These are phyloP conservation scores for Cadophora sp. DNA, from an alignment of 2,329 filamentous ascomycete species.

Conservation along the genomic window DNA sequence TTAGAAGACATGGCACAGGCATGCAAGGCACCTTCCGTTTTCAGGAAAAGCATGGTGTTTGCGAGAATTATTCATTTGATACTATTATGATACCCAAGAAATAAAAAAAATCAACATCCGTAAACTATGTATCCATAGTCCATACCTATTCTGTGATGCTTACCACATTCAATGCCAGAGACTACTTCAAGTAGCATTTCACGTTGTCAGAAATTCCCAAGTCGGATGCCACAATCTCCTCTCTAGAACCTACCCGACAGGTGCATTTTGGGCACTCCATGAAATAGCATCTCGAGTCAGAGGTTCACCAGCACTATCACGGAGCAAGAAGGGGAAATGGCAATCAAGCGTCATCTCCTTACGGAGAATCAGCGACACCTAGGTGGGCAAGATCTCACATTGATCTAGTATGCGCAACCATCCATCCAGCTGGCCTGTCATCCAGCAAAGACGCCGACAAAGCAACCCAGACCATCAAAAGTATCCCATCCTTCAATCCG, in stretches of 20 bases:
- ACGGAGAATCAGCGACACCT: constrained; percentile 90
- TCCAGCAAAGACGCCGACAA: constrained; percentile 38
- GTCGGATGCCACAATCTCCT: neutral
- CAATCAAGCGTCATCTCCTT: constrained; percentile 88
- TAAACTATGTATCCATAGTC: neutral
- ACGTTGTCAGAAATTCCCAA: neutral
- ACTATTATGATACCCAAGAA: neutral
- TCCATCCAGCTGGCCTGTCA: constrained; percentile 22
- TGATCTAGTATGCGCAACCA: constrained; percentile 59
- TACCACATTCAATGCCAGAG: neutral
- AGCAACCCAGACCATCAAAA: constrained; percentile 16
- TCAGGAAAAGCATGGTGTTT: neutral
- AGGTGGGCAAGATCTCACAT: constrained; percentile 63
- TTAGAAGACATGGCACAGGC: neutral
- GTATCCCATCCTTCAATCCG: constrained; percentile 20
- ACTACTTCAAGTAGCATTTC: constrained; percentile 6
- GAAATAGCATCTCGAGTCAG: constrained; percentile 15
- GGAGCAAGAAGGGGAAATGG: constrained; percentile 59
- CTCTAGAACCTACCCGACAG: neutral
- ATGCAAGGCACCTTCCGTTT: neutral
- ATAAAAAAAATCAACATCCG: neutral
- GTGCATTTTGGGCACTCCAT: neutral
- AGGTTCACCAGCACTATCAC: constrained; percentile 27
- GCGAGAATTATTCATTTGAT: neutral
- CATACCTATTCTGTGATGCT: neutral